A percentile compares a stretch with the other conserved stretches of the same genome.
phyloP scores from a whole-genome alignment of 441 rosid genomes.

The Pelargonium australe region DNA sequence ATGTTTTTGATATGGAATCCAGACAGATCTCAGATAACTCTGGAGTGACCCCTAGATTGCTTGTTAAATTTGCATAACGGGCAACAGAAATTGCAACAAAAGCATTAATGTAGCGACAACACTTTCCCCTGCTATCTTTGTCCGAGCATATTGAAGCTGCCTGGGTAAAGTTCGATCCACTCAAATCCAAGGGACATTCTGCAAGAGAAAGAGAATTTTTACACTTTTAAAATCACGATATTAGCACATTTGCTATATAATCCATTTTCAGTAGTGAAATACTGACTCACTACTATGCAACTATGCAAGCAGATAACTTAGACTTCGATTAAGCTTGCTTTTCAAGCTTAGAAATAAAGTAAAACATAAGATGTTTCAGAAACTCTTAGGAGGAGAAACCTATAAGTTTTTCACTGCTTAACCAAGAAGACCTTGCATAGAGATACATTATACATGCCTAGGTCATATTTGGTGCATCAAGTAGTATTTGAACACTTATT shows the following conservation, averaged over 20 bases:
- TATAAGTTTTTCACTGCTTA: neutral
- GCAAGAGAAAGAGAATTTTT: slow-evolving; percentile 25
- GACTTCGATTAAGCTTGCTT: too few relatives aligned
- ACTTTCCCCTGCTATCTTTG: slow-evolving; percentile 59
- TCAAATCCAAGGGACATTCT: slow-evolving; percentile 84
- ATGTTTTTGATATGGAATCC: slow-evolving; percentile 50
- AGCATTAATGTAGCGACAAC: slow-evolving; percentile 93
- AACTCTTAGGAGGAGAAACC: neutral
- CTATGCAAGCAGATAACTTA: too few relatives aligned
- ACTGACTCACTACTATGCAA: too few relatives aligned
- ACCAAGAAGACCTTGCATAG: neutral
- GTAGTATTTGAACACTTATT: neutral
- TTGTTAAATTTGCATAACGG: slow-evolving; percentile 66
- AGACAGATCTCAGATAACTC: slow-evolving; percentile 52
- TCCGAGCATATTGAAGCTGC: slow-evolving; percentile 74
- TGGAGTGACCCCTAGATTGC: slow-evolving; percentile 58
- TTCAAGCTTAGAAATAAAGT: too few relatives aligned
- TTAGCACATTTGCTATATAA: neutral
- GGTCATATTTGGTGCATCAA: too few relatives aligned
- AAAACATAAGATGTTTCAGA: neutral
- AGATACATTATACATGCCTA: too few relatives aligned
- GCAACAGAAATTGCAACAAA: slow-evolving; percentile 66
- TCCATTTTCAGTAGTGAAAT: neutral
- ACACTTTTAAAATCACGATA: slow-evolving; percentile 1
- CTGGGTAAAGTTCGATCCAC: slow-evolving; percentile 60